A percentile compares a stretch with the other conserved stretches of the same genome.
Conservation (phyloP, 345 rosid genomes). For the Populus pruinosa region DNA sequence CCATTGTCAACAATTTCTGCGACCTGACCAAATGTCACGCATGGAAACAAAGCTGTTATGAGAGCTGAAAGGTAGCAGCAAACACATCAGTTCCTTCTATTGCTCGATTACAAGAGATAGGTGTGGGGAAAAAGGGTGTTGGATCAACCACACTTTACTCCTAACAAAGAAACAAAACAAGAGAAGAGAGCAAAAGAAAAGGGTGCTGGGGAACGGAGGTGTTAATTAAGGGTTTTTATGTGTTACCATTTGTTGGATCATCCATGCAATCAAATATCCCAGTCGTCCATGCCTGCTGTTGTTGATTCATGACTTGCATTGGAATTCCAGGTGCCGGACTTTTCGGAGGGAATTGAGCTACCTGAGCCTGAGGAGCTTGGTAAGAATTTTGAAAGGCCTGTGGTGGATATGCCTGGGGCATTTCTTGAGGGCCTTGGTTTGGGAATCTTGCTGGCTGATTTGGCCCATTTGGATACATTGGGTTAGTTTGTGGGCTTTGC, state of each 20-base stretch:
- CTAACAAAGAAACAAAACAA: too few relatives aligned
- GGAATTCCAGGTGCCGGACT: conserved; percentile 23
- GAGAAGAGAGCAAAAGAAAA: not conserved
- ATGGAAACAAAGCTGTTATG: conserved; percentile 44
- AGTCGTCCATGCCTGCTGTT: conserved; percentile 40
- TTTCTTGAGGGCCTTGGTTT: not conserved
- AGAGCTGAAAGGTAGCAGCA: conserved; percentile 37
- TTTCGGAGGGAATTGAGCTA: not conserved
- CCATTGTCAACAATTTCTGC: conserved; percentile 67
- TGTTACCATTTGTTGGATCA: conserved; percentile 54
- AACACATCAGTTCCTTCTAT: not conserved
- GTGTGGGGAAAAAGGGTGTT: not conserved
- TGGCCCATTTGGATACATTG: too few relatives aligned
- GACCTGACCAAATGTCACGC: conserved; percentile 55
- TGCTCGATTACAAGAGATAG: not conserved
- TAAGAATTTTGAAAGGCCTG: conserved; percentile 9
- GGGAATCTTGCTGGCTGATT: too few relatives aligned
- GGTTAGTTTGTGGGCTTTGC: not conserved
- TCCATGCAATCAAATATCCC: conserved; percentile 66
- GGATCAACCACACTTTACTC: too few relatives aligned
- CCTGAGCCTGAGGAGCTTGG: conserved; percentile 11
- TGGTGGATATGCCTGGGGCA: not conserved
- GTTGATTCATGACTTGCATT: not conserved
- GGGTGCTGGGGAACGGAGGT: too few relatives aligned
- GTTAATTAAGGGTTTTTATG: not conserved